A percentile compares a stretch with the other conserved stretches of the same genome.
phyloP scores from a whole-genome alignment of 148 eudicot species.

The Drosera capensis region DNA sequence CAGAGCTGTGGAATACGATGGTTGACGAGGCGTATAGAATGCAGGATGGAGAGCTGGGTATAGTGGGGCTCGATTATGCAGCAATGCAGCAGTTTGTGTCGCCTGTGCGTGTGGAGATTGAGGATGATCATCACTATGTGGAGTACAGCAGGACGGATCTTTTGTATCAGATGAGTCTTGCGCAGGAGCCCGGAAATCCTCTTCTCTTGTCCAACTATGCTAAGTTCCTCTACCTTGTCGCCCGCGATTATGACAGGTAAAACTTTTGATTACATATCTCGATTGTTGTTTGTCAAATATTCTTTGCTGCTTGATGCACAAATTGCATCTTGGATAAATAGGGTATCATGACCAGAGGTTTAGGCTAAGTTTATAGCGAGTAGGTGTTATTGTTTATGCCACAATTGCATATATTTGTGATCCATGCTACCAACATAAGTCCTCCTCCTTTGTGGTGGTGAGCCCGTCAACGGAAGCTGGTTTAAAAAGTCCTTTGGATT shows the following conservation, averaged over 20 bases:
- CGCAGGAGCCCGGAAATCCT: slow-evolving; percentile 48
- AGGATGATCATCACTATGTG: slow-evolving; percentile 20
- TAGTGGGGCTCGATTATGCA: slow-evolving; percentile 36
- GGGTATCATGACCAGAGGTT: no score
- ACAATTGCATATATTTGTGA: no score
- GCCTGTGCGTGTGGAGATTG: slow-evolving; percentile 51
- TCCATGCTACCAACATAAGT: no score
- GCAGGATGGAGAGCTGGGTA: slow-evolving; percentile 27
- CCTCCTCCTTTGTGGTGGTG: no score
- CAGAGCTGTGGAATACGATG: slow-evolving; percentile 35
- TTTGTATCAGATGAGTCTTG: slow-evolving; percentile 32
- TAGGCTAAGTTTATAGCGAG: no score
- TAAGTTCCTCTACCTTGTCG: slow-evolving; percentile 77
- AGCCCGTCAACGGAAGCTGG: no score
- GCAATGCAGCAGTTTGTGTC: slow-evolving; percentile 48
- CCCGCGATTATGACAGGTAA: slow-evolving; percentile 74
- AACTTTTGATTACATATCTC: background rate
- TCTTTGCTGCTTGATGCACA: no score
- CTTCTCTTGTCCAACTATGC: slow-evolving; percentile 74
- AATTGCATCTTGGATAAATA: no score
- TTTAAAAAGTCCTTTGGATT: no score
- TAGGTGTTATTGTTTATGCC: no score
- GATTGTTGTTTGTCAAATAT: background rate
- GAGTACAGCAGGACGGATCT: slow-evolving; percentile 50
- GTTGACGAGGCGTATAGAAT: slow-evolving; percentile 57